Evolutionary conservation across 2,329 filamentous ascomycete genomes (phyloP).

Genomic region (Calycina herbarum): DNA sequence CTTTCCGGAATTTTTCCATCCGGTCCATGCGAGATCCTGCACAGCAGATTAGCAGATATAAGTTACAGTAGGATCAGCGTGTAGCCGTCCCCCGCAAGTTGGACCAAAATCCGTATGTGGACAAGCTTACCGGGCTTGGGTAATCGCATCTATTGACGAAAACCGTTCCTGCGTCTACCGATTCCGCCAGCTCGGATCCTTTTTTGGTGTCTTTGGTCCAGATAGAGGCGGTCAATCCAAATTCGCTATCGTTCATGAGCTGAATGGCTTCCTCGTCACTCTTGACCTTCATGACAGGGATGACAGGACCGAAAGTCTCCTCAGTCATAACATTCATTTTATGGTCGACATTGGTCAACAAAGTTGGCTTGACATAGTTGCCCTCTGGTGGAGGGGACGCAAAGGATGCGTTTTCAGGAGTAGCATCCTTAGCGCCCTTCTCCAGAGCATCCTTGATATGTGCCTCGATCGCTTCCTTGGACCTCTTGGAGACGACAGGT

Average conservation of each 20-base stretch:
- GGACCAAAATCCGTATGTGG: conserved; percentile 7
- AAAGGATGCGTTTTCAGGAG: conserved; percentile 80
- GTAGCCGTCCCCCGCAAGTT: conserved; percentile 7
- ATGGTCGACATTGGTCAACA: conserved; percentile 78
- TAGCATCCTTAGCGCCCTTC: conserved; percentile 81
- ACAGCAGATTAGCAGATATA: conserved; percentile 16
- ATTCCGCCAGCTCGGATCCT: conserved; percentile 74
- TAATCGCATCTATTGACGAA: conserved; percentile 95
- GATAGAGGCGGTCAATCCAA: conserved; percentile 92
- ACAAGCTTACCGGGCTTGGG: conserved; percentile 75
- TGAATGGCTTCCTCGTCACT: conserved; percentile 76
- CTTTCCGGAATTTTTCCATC: conserved; percentile 95
- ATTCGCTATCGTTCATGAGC: conserved; percentile 93
- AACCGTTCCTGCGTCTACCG: conserved; percentile 89
- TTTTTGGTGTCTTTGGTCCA: conserved; percentile 86
- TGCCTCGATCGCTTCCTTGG: conserved; percentile 71
- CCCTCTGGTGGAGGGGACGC: conserved; percentile 70
- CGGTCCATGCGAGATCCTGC: conserved; percentile 92
- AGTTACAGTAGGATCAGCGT: conserved; percentile 12
- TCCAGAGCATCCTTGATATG: conserved; percentile 81
- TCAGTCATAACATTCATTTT: conserved; percentile 87
- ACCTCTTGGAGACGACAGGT: conserved; percentile 80
- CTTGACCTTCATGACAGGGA: conserved; percentile 85
- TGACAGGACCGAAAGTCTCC: conserved; percentile 92
- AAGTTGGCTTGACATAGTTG: conserved; percentile 85